Base-by-base conservation (phyloP, 345 rosid genomes). In the Microcos paniculata region DNA sequence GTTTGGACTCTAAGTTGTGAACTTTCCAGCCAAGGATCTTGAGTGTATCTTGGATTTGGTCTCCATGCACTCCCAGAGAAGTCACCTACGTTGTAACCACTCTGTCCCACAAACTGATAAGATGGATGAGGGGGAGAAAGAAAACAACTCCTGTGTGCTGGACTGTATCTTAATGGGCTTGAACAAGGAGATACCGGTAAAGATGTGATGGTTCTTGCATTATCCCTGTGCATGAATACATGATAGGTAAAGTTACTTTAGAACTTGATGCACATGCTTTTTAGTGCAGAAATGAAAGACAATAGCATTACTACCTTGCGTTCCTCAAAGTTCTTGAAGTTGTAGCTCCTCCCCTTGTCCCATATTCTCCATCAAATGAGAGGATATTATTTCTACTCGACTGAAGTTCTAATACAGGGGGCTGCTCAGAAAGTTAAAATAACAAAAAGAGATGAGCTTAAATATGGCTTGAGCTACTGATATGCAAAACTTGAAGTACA, bases 181-280 rank as follows among this genome's bases (percentile, higher is more conserved):
- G 99, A 87, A 82, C 86, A 85, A 38, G 97, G 99, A 71, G 99
- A 96, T 40, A 89, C 98, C 0, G 98, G 99, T 79, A 90, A 82
- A 3, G 99, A 96, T 0, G 94, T 82, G 46, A 90, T 93, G 76
- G 78, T 84, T 83, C 94, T 89, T 56, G 71, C 82, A 67, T 86
- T 90, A 74, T 90, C 97, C 83, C 99, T 96, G 84, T 80, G 75
- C 45, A 61, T 38, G 62, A 66, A 28, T 69, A 74, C 45, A 8
- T 51, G 8, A 8, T 13, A 42, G 26, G 59, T 62, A 77, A 77
- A 70, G 64, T 79, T 35, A 67, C 13, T 49, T 48, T 12, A 56
- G 52, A 62, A 74, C 63, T 46, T 48, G n/a, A 35, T 65, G 21
- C 30, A 42, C 26, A 28, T 52, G 26, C 13, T 40, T 48, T 46